These are phyloP conservation scores for Blastosporella zonata DNA, from an alignment of 1,284 basidiomycete species.

Conservation along the genomic window DNA sequence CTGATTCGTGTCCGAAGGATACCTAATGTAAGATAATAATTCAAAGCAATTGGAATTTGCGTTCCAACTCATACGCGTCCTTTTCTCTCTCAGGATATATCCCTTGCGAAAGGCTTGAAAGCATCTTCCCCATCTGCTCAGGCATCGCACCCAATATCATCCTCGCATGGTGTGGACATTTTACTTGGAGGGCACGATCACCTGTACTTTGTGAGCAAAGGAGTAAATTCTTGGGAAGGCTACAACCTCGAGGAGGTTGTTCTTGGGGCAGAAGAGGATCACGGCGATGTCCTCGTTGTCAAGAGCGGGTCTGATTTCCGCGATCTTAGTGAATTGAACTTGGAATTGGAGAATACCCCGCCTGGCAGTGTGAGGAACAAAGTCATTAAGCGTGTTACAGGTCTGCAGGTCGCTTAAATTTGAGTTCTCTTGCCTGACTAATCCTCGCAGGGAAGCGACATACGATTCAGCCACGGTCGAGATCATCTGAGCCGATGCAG, in stretches of 20 bases:
- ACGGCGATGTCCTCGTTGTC: conserved; percentile 69
- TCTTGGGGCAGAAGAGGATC: conserved; percentile 74
- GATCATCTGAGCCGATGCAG: conserved; percentile 56
- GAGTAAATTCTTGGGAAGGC: conserved; percentile 70
- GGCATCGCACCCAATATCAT: conserved; percentile 38
- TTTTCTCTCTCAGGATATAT: conserved; percentile 58
- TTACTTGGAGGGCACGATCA: conserved; percentile 92
- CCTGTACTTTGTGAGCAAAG: conserved; percentile 79
- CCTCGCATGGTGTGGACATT: conserved; percentile 78
- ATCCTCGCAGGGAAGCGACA: conserved; percentile 59
- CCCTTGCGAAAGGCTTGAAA: conserved; percentile 52
- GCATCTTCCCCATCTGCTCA: conserved; percentile 60
- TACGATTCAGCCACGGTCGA: conserved; percentile 56
- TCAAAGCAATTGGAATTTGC: neutral
- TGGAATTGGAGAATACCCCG: conserved; percentile 64
- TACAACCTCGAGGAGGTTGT: conserved; percentile 55
- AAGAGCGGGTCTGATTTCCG: conserved; percentile 93
- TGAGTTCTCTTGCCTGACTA: neutral
- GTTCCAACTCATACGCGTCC: neutral
- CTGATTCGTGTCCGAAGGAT: conserved; percentile 30
- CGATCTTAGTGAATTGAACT: conserved; percentile 73
- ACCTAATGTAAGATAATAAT: conserved; percentile 48
- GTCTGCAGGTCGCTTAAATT: conserved; percentile 31
- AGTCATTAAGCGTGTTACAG: conserved; percentile 63
- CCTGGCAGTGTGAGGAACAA: conserved; percentile 64